A percentile compares a stretch with the other conserved stretches of the same genome.
Evolutionary conservation across 1,139 yeast genomes (phyloP).

Genomic region (Saccharomycopsis hybrid): DNA sequence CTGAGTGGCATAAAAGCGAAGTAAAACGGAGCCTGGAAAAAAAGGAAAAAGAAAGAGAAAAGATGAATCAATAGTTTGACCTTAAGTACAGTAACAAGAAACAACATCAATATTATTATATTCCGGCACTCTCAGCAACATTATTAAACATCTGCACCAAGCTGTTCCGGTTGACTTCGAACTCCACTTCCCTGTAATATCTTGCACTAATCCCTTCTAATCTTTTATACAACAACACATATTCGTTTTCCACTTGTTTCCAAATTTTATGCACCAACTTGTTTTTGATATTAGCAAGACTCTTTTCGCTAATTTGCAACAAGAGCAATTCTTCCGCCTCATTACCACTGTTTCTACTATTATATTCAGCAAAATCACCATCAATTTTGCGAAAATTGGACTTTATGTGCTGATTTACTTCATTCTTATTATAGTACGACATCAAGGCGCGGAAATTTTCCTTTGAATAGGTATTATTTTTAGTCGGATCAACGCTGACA

Average conservation of each 20-base stretch:
- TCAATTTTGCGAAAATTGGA: slow-evolving; percentile 53
- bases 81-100: too few relatives aligned
- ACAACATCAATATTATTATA: too few relatives aligned
- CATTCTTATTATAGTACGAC: slow-evolving; percentile 50
- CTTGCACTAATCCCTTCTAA: slow-evolving; percentile 36
- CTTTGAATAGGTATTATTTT: slow-evolving; percentile 58
- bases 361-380: slow-evolving; percentile 41
- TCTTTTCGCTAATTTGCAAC: slow-evolving; percentile 33
- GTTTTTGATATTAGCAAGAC: slow-evolving; percentile 29
- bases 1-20: too few relatives aligned
- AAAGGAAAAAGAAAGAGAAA: too few relatives aligned
- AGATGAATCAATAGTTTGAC: too few relatives aligned
- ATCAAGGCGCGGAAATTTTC: slow-evolving; percentile 53
- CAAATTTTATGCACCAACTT: slow-evolving; percentile 42
- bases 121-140: not conserved
- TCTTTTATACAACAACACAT: slow-evolving; percentile 37
- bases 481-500: slow-evolving; percentile 39
- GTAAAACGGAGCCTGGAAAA: too few relatives aligned
- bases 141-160: slow-evolving; percentile 15
- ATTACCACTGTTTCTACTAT: slow-evolving; percentile 28
- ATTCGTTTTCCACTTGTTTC: slow-evolving; percentile 46
- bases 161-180: slow-evolving; percentile 32
- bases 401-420: slow-evolving; percentile 48
- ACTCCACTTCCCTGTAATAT: slow-evolving; percentile 37
- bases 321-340: slow-evolving; percentile 35